Conservation (phyloP, 1,139 yeast species). For the Scheffersomyces segobiensis region DNA sequence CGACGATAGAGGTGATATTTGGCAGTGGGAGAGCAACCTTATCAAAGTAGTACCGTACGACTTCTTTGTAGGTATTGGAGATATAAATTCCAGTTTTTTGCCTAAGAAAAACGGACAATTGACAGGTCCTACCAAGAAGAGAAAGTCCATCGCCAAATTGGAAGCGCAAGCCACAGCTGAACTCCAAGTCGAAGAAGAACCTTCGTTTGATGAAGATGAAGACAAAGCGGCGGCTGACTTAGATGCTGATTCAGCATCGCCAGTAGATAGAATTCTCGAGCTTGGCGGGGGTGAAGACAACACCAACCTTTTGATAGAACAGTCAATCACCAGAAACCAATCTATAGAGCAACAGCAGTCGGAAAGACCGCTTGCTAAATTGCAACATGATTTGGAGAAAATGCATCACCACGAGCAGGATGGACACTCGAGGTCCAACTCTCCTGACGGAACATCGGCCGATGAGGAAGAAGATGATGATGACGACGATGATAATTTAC, state of each 20-base stretch:
- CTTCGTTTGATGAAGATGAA: constrained; percentile 16
- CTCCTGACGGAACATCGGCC: constrained; percentile 14
- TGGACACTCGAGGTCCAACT: constrained; percentile 1
- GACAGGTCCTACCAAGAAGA: constrained; percentile 67
- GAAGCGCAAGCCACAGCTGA: constrained; percentile 35
- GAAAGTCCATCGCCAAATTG: constrained; percentile 55
- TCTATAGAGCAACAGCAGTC: constrained; percentile 67
- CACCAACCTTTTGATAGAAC: constrained; percentile 45
- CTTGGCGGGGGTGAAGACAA: constrained; percentile 53
- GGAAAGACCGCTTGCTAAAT: constrained; percentile 79
- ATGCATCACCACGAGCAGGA: constrained; percentile 32
- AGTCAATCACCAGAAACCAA: constrained; percentile 56
- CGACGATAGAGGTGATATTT: constrained; percentile 97
- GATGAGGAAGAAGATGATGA: constrained; percentile 28
- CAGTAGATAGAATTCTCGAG: constrained; percentile 51
- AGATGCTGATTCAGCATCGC: constrained; percentile 28
- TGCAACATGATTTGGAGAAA: constrained; percentile 73
- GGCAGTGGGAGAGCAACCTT: constrained; percentile 96
- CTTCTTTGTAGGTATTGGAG: constrained; percentile 96
- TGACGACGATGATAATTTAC: constrained; percentile 55
- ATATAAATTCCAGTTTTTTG: constrained; percentile 87
- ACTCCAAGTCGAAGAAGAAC: constrained; percentile 16
- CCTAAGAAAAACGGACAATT: constrained; percentile 76
- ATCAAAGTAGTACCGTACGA: constrained; percentile 94
- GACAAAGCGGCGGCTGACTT: constrained; percentile 4